phyloP scores from a whole-genome alignment of 352 stramenopile species.

The Phytopythium ostracodes region DNA sequence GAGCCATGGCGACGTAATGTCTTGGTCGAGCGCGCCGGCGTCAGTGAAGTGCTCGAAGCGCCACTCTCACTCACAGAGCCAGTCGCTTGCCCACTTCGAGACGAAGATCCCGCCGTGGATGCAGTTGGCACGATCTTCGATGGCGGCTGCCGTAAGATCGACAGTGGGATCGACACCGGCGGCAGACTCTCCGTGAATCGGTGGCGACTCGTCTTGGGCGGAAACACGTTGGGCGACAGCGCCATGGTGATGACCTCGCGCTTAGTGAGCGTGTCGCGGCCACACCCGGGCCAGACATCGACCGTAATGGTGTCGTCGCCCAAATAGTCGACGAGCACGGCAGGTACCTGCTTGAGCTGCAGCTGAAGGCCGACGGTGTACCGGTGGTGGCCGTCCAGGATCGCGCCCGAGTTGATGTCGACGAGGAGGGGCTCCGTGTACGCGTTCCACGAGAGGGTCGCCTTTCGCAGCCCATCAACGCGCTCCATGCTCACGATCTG shows the following conservation, averaged over 20 bases:
- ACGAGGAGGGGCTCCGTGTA: conserved; percentile 81
- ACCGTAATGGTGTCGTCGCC: conserved; percentile 69
- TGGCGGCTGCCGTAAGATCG: conserved; percentile 58
- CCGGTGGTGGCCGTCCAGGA: conserved; percentile 82
- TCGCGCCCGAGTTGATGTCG: conserved; percentile 71
- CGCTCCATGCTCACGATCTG: conserved; percentile 79
- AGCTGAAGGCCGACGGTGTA: conserved; percentile 78
- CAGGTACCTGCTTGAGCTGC: conserved; percentile 64
- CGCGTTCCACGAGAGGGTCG: conserved; percentile 75
- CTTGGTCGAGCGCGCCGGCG: background rate
- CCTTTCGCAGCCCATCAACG: conserved; percentile 71
- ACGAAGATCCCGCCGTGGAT: background rate
- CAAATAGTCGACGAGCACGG: conserved; percentile 79
- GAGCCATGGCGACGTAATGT: conserved; percentile 21
- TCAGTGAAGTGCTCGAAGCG: background rate
- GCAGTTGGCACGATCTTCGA: conserved; percentile 30
- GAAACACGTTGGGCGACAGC: conserved; percentile 76
- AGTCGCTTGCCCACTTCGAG: background rate
- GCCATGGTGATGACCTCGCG: conserved; percentile 82
- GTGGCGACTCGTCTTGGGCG: conserved; percentile 82
- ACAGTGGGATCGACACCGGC: conserved; percentile 79
- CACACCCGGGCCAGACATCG: conserved; percentile 76
- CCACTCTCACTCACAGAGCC: background rate
- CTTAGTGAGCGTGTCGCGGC: conserved; percentile 61
- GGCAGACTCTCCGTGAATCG: conserved; percentile 76